A percentile compares a stretch with the other conserved stretches of the same genome.
phyloP scores from a whole-genome alignment of 1,139 yeast species.

The Kodamaea arcana region DNA sequence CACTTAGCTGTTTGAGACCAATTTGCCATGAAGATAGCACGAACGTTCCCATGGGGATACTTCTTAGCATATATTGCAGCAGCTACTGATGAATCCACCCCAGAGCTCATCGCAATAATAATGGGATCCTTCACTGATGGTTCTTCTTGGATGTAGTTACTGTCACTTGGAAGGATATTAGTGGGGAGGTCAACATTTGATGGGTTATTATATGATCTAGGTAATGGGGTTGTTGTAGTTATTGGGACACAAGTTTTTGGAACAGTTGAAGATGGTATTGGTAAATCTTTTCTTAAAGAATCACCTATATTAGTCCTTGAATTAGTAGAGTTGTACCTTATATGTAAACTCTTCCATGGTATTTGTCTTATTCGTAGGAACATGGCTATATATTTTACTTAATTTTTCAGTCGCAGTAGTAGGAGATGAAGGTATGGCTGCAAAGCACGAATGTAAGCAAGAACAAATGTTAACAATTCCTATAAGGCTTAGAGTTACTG shows the following conservation, averaged over 20 bases:
- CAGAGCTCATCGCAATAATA: constrained; percentile 91
- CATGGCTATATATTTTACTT: background rate
- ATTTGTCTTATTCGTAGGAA: background rate
- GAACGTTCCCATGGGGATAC: constrained; percentile 42
- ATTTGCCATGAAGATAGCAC: constrained; percentile 89
- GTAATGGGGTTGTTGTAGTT: too few relatives aligned
- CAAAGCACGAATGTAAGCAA: too few relatives aligned
- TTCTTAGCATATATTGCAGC: constrained; percentile 64
- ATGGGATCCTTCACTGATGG: constrained; percentile 58
- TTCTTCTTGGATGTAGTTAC: constrained; percentile 26
- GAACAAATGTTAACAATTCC: too few relatives aligned
- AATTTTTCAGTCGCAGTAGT: background rate
- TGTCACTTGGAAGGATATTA: constrained; percentile 4
- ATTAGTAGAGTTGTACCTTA: background rate
- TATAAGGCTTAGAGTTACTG: too few relatives aligned
- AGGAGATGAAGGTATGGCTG: too few relatives aligned
- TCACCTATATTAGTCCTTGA: too few relatives aligned
- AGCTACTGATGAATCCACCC: constrained; percentile 90
- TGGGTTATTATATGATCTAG: too few relatives aligned
- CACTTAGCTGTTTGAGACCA: constrained; percentile 76
- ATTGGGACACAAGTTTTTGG: too few relatives aligned
- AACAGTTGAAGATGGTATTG: too few relatives aligned
- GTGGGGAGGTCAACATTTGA: constrained; percentile 2
- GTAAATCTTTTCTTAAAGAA: background rate
- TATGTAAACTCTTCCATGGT: background rate